A percentile compares a stretch with the other conserved stretches of the same genome.
Evolutionary conservation across 1,284 basidiomycete species (phyloP).

Genomic region (Entoloma clypeatum): DNA sequence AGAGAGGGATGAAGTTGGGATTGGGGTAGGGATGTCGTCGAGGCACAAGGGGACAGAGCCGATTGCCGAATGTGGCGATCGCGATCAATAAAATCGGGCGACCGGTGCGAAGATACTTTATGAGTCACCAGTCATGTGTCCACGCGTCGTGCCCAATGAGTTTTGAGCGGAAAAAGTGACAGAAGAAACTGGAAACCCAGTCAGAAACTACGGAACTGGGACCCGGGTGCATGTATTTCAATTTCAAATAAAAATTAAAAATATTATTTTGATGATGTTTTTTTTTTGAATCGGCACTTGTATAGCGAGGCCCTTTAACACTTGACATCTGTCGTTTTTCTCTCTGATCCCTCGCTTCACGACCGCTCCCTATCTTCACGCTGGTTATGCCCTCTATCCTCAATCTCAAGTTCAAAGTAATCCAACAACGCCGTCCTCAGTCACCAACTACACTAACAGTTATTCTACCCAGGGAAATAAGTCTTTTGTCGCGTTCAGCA

Average conservation of each 20-base stretch:
- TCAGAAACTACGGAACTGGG: no score
- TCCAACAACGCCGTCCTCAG: conserved; percentile 21
- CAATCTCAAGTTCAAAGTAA: conserved; percentile 83
- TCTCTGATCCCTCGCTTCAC: conserved; percentile 16
- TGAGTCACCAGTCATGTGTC: no score
- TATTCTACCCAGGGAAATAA: conserved; percentile 67
- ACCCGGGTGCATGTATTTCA: no score
- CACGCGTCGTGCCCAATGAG: no score
- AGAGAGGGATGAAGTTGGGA: no score
- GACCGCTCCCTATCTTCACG: conserved; percentile 15
- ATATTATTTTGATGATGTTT: conserved; percentile 8
- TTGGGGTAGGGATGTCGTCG: no score
- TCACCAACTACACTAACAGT: conserved; percentile 19
- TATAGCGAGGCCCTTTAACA: conserved; percentile 17
- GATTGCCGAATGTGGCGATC: no score
- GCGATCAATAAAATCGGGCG: no score
- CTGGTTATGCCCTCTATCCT: conserved; percentile 76
- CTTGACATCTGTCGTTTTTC: conserved; percentile 8
- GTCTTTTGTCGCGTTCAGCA: conserved; percentile 85
- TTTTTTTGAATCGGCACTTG: conserved; percentile 20
- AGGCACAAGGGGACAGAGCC: no score
- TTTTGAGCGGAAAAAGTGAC: no score
- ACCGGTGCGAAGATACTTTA: no score
- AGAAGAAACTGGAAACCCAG: no score
- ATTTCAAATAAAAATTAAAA: conserved; percentile 6